Percentiles rank a stretch among this genome's conserved stretches.
These are phyloP conservation scores for Lasiodiplodia citricola DNA, from an alignment of 2,329 filamentous ascomycete genomes.

Conservation along the genomic window DNA sequence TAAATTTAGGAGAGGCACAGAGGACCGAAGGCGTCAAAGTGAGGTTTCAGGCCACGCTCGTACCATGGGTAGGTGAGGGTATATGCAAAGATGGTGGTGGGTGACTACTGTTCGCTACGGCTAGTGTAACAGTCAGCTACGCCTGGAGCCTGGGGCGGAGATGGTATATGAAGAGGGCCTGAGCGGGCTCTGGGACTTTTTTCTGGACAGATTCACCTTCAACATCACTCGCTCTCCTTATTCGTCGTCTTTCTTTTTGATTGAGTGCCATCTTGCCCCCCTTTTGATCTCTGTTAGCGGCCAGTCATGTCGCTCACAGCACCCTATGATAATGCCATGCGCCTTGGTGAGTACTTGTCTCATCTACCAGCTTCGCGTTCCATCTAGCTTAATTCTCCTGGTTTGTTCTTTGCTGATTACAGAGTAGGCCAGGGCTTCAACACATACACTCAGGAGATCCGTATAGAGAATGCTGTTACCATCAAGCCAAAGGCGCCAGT, in stretches of 20 bases:
- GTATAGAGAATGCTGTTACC: slow-evolving; percentile 44
- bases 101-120: background rate
- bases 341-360: slow-evolving; percentile 34
- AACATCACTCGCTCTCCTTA: background rate
- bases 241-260: background rate
- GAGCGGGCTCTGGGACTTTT: background rate
- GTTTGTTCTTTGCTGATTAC: background rate
- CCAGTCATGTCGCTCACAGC: slow-evolving; percentile 40
- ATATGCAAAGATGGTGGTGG: background rate
- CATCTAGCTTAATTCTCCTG: background rate
- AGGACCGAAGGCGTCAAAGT: background rate
- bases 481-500: slow-evolving; percentile 27
- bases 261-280: background rate
- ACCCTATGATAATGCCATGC: slow-evolving; percentile 47
- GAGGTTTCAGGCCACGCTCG: background rate
- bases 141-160: background rate
- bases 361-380: background rate
- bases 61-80: background rate
- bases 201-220: background rate
- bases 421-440: slow-evolving; percentile 44
- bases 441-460: slow-evolving; percentile 48
- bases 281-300: background rate
- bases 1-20: background rate
- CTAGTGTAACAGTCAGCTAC: background rate
- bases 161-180: background rate